These are phyloP conservation scores for Nicotiana tomentosiformis DNA, from an alignment of 257 asterid species.

Conservation along the genomic window DNA sequence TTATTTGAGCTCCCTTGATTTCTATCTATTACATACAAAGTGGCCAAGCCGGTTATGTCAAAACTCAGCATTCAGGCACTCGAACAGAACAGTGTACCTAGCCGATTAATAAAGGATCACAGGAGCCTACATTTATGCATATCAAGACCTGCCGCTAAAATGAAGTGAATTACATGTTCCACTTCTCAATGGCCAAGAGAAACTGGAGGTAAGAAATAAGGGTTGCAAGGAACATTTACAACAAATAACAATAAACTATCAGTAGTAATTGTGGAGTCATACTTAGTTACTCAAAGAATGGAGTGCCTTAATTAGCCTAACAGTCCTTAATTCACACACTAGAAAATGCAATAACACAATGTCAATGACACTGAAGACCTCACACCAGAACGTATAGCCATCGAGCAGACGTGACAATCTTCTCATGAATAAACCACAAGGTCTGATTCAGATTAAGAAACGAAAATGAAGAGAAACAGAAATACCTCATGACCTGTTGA, in stretches of 20 bases:
- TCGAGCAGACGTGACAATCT: background rate
- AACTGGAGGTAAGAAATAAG: background rate
- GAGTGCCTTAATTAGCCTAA: background rate
- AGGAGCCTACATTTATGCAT: background rate
- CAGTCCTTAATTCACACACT: background rate
- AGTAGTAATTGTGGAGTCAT: background rate
- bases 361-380: background rate
- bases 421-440: background rate
- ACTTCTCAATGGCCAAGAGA: background rate
- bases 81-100: background rate
- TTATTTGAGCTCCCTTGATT: background rate
- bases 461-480: background rate
- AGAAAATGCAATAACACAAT: background rate
- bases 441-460: background rate
- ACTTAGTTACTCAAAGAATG: background rate
- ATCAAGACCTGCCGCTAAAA: background rate
- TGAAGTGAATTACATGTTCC: background rate
- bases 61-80: background rate
- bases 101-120: background rate
- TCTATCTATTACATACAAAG: background rate
- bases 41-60: background rate
- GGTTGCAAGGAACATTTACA: background rate
- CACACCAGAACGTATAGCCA: background rate
- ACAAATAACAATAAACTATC: background rate
- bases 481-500: slow-evolving; percentile 10